Evolutionary conservation across 495 filamentous ascomycete genomes (phyloP).

Genomic region (Cairneyella variabilis): DNA sequence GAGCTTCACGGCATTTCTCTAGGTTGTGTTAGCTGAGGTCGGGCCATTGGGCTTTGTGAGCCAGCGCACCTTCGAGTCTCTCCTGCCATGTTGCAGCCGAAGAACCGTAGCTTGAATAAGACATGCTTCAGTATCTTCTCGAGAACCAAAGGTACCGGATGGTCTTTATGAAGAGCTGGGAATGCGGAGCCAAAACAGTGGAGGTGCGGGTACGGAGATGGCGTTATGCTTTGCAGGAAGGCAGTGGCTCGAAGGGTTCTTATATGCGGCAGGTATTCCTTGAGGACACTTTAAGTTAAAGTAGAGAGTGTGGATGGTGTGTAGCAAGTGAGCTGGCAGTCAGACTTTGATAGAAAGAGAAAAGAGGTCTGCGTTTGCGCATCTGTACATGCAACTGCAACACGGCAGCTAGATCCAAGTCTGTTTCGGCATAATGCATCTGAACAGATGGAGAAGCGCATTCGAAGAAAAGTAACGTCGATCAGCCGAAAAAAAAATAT

Average conservation of each 20-base stretch:
- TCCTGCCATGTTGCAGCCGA: slow-evolving; percentile 41
- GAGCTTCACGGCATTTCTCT: slow-evolving; percentile 59
- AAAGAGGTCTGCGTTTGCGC: slow-evolving; percentile 24
- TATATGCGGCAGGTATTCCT: slow-evolving; percentile 16
- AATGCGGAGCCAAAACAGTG: slow-evolving; percentile 18
- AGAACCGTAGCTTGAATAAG: slow-evolving; percentile 22
- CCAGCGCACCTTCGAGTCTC: slow-evolving; percentile 50
- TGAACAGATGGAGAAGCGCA: slow-evolving; percentile 23
- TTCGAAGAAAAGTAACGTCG: slow-evolving; percentile 27
- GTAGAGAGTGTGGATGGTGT: slow-evolving; percentile 1
- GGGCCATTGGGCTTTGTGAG: slow-evolving; percentile 24
- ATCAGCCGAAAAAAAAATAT: slow-evolving; percentile 22
- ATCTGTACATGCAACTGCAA: slow-evolving; percentile 22
- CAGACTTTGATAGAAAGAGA: slow-evolving; percentile 13
- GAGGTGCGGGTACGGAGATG: slow-evolving; percentile 23
- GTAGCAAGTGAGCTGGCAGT: slow-evolving; percentile 23
- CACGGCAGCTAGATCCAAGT: slow-evolving; percentile 24
- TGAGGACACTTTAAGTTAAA: slow-evolving; percentile 1
- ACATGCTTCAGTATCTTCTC: slow-evolving; percentile 12
- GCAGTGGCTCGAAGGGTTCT: slow-evolving; percentile 21
- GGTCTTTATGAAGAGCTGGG: slow-evolving; percentile 14
- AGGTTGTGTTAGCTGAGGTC: slow-evolving; percentile 22
- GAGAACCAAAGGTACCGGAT: not conserved
- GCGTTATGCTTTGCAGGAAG: slow-evolving; percentile 28
- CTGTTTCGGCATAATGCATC: slow-evolving; percentile 30